phyloP scores from a whole-genome alignment of 208 protist genomes.

The Phytomonas sp. region DNA sequence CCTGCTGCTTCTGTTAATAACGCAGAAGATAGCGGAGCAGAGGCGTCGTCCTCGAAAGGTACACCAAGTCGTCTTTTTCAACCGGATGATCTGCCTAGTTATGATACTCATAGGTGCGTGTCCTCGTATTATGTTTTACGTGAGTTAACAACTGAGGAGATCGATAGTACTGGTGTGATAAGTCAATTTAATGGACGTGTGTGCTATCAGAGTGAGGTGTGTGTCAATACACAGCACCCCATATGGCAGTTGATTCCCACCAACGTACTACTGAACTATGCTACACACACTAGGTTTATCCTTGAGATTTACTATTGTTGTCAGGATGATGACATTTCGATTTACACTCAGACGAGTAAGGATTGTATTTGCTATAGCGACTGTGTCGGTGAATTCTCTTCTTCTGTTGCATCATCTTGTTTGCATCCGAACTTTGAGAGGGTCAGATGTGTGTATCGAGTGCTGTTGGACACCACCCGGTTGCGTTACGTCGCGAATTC shows the following conservation, averaged over 20 bases:
- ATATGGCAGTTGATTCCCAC: constrained; percentile 27
- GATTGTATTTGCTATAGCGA: background rate
- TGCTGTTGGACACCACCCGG: background rate
- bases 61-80: background rate
- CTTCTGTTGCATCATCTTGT: background rate
- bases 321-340: background rate
- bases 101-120: background rate
- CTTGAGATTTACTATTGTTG: constrained; percentile 28
- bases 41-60: background rate
- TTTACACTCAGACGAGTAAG: background rate
- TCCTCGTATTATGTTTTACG: background rate
- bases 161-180: background rate
- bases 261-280: background rate
- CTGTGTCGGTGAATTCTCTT: background rate
- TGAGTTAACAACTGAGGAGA: background rate
- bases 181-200: constrained; percentile 1
- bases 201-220: constrained; percentile 33
- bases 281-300: constrained; percentile 12
- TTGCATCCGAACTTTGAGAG: background rate
- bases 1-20: background rate
- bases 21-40: background rate
- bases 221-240: constrained; percentile 27
- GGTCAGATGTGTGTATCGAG: constrained; percentile 1
- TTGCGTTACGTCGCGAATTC: constrained; percentile 1
- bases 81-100: background rate